Conservation (phyloP, 108 stramenopile species). For the Pseudonitzschia delicatissima region DNA sequence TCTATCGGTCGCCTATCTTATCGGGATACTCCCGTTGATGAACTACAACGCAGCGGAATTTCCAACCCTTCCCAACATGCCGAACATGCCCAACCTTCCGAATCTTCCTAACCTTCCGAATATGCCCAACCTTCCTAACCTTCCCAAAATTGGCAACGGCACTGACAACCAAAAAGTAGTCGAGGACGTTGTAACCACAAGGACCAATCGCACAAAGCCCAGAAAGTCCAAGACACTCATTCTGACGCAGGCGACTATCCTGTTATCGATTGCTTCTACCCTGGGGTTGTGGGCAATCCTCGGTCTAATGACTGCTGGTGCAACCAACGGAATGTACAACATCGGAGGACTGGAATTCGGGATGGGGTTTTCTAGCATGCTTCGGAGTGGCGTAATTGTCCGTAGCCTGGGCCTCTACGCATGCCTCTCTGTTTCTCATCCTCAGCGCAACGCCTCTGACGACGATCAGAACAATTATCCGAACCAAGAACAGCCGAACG, state of each 20-base stretch:
- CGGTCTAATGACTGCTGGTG: constrained; percentile 27
- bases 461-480: constrained; percentile 40
- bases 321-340: constrained; percentile 19
- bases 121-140: neutral
- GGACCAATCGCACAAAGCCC: neutral
- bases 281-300: constrained; percentile 52
- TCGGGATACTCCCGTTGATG: constrained; percentile 29
- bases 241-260: constrained; percentile 29
- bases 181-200: too few relatives aligned
- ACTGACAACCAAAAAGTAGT: neutral
- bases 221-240: neutral
- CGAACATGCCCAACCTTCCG: neutral
- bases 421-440: constrained; percentile 38
- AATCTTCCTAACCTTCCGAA: neutral
- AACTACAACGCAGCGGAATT: too few relatives aligned
- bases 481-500: constrained; percentile 35
- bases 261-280: constrained; percentile 25
- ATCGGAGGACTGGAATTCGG: neutral
- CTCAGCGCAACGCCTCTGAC: constrained; percentile 43
- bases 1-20: constrained; percentile 42
- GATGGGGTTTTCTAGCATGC: neutral
- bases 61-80: neutral
- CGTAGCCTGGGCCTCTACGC: constrained; percentile 43
- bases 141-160: neutral
- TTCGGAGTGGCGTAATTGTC: neutral